Evolutionary conservation across 345 rosid genomes (phyloP).

Genomic region (Ceriops tagal): DNA sequence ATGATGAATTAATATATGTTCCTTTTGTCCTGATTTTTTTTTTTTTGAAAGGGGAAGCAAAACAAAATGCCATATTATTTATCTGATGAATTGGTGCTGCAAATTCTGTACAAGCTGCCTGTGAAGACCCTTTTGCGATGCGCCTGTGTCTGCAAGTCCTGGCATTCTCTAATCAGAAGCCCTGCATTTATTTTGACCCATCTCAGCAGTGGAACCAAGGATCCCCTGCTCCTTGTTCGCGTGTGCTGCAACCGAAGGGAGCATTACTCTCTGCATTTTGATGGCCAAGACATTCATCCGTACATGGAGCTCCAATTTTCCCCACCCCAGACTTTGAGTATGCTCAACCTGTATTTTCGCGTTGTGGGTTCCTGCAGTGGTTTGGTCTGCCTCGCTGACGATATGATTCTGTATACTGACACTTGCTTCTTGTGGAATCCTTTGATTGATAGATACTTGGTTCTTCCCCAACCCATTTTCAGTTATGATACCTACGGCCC

Average conservation of each 20-base stretch:
- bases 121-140: background rate
- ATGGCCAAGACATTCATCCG: too few species aligned
- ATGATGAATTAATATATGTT: too few species aligned
- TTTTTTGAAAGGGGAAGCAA: too few species aligned
- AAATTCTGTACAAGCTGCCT: background rate
- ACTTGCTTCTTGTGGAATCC: conserved; percentile 9
- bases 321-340: too few species aligned
- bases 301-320: too few species aligned
- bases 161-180: background rate
- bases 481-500: background rate
- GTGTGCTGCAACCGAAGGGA: too few species aligned
- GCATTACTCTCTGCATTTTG: too few species aligned
- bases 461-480: background rate
- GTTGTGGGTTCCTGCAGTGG: conserved; percentile 7
- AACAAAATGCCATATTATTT: background rate
- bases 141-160: background rate
- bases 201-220: background rate
- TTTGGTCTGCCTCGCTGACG: conserved; percentile 2
- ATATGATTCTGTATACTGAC: background rate
- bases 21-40: too few species aligned
- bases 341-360: background rate
- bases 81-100: background rate
- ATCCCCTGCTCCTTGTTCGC: too few species aligned
- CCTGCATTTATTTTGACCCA: background rate
- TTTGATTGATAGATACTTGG: background rate